phyloP scores from a whole-genome alignment of 176 grass and related monocot species.

The Calamus simplicifolius region DNA sequence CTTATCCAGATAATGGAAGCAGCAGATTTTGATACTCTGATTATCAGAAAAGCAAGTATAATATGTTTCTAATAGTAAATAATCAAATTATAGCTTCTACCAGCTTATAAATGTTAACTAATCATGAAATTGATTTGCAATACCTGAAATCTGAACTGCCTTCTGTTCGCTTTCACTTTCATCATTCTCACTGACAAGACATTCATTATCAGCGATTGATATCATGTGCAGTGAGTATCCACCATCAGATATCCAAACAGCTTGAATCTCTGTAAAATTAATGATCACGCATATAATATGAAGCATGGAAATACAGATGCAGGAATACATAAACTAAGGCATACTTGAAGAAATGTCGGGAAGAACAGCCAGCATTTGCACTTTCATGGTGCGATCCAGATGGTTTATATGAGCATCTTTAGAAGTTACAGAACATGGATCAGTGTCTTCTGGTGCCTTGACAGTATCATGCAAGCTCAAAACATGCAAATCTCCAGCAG shows the following conservation, averaged over 20 bases:
- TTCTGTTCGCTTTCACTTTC: slow-evolving; percentile 23
- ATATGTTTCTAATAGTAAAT: too few species aligned
- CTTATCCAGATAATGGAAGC: too few species aligned
- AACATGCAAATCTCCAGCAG: slow-evolving; percentile 61
- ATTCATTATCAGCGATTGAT: slow-evolving; percentile 40
- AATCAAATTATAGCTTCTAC: too few species aligned
- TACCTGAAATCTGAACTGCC: slow-evolving; percentile 60
- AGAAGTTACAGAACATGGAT: slow-evolving; percentile 8
- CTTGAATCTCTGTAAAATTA: slow-evolving; percentile 56
- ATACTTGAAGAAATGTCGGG: slow-evolving; percentile 70
- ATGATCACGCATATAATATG: slow-evolving; percentile 18
- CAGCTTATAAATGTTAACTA: too few species aligned
- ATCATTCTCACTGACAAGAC: slow-evolving; percentile 13
- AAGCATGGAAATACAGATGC: not conserved
- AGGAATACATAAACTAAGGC: slow-evolving; percentile 20
- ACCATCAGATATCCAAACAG: slow-evolving; percentile 84
- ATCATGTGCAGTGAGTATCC: slow-evolving; percentile 60
- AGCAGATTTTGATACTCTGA: too few species aligned
- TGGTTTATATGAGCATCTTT: slow-evolving; percentile 24
- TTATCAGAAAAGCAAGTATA: too few species aligned
- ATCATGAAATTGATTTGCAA: not conserved
- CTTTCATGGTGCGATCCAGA: slow-evolving; percentile 64
- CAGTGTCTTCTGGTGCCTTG: slow-evolving; percentile 21
- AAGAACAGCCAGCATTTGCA: slow-evolving; percentile 64
- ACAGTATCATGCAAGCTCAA: slow-evolving; percentile 32